These are phyloP conservation scores for Tephrocybe sp. DNA, from an alignment of 768 basidiomycete genomes.

Conservation along the genomic window DNA sequence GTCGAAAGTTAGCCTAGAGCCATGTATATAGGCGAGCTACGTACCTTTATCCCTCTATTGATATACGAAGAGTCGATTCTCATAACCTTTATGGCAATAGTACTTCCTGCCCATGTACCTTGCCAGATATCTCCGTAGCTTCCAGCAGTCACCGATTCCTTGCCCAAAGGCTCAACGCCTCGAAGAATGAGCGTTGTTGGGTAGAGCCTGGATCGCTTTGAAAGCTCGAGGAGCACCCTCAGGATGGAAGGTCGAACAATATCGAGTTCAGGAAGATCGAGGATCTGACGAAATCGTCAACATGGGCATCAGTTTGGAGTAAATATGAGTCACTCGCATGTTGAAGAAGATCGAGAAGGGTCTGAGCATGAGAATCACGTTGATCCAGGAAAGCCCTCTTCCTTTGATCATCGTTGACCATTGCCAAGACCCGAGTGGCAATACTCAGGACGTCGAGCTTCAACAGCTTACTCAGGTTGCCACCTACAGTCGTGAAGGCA, in stretches of 20 bases:
- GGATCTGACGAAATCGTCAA: not conserved
- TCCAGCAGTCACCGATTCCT: conserved; percentile 3
- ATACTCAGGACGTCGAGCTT: conserved; percentile 3
- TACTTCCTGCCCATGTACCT: conserved; percentile 2
- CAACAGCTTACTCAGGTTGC: not conserved
- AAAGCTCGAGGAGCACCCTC: conserved; percentile 2
- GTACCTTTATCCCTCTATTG: conserved; percentile 3
- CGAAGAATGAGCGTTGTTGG: conserved; percentile 10
- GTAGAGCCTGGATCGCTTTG: conserved; percentile 4
- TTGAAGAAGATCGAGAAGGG: conserved; percentile 8
- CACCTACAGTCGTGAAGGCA: not conserved
- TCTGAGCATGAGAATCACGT: conserved; percentile 5
- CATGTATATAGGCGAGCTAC: not conserved
- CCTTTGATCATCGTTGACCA: conserved; percentile 2
- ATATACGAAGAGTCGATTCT: conserved; percentile 3
- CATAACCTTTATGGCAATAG: conserved; percentile 12
- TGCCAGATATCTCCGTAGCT: conserved; percentile 12
- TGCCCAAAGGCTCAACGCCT: conserved; percentile 1
- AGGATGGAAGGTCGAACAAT: conserved; percentile 7
- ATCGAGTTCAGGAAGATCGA: conserved; percentile 3
- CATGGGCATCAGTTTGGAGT: not conserved
- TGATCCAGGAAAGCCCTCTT: conserved; percentile 1
- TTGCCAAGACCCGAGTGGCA: conserved; percentile 3
- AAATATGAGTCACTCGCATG: not conserved
- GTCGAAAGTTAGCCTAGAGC: not conserved